Conservation (phyloP, 139 green algal genomes). For the Auxenochlorella protothecoides region DNA sequence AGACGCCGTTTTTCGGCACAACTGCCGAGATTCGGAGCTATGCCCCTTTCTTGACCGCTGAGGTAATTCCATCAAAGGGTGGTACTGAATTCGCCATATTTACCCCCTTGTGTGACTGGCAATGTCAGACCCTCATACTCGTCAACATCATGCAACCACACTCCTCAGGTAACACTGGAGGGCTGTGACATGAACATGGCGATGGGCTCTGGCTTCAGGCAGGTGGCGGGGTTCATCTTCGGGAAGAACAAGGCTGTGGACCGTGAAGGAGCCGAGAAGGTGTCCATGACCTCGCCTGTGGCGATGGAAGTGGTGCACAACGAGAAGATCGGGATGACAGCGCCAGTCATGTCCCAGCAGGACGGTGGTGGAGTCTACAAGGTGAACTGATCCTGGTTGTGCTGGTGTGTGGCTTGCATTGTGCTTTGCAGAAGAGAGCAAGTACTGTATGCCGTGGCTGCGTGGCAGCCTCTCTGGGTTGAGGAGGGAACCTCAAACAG, state of each 20-base stretch:
- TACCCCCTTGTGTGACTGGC: no score
- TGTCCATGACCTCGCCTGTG: slow-evolving; percentile 58
- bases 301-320: slow-evolving; percentile 23
- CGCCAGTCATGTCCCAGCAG: slow-evolving; percentile 17
- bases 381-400: background rate
- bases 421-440: background rate
- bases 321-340: slow-evolving; percentile 28
- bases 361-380: slow-evolving; percentile 5
- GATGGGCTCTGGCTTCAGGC: background rate
- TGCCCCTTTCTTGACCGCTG: no score
- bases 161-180: no score
- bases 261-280: slow-evolving; percentile 11
- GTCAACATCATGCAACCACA: no score
- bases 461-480: no score
- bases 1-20: no score
- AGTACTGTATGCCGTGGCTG: background rate
- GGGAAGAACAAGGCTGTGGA: slow-evolving; percentile 34
- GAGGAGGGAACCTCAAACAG: no score
- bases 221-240: slow-evolving; percentile 56
- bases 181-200: no score
- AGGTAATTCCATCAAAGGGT: no score
- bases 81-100: no score
- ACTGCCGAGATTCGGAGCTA: no score
- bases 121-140: no score
- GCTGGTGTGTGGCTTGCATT: background rate